A percentile compares a stretch with the other conserved stretches of the same genome.
These are phyloP conservation scores for Tuber indicum DNA, from an alignment of 495 filamentous ascomycete genomes.

Conservation along the genomic window DNA sequence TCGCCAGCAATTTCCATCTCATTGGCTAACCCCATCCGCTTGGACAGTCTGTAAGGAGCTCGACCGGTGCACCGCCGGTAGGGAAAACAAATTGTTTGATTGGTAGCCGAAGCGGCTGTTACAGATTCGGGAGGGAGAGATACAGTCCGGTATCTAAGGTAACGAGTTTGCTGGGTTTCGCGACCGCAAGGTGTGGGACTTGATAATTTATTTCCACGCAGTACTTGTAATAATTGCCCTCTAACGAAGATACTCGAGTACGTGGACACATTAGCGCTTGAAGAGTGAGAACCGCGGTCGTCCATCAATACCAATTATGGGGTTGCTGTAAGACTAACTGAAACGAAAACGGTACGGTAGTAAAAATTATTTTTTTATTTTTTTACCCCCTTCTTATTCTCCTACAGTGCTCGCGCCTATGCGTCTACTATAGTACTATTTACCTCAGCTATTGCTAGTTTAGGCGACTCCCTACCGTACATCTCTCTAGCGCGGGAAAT, in stretches of 20 bases:
- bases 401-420: background rate
- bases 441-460: background rate
- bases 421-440: background rate
- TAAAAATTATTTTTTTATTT: no score
- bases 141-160: background rate
- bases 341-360: no score
- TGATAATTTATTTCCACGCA: background rate
- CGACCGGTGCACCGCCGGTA: slow-evolving; percentile 12
- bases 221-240: background rate
- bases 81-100: background rate
- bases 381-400: background rate
- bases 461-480: background rate
- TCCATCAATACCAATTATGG: background rate
- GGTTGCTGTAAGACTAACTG: background rate
- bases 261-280: background rate
- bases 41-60: slow-evolving; percentile 24
- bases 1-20: background rate
- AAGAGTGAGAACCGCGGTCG: background rate
- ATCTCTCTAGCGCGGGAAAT: background rate
- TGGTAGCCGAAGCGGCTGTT: slow-evolving; percentile 11
- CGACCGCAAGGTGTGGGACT: background rate
- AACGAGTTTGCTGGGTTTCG: background rate
- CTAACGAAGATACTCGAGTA: background rate
- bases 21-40: background rate
- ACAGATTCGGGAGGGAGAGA: background rate